A percentile compares a stretch with the other conserved stretches of the same genome.
Conservation (phyloP, 371 early-diverging fungal species). For the Mortierella sp. region DNA sequence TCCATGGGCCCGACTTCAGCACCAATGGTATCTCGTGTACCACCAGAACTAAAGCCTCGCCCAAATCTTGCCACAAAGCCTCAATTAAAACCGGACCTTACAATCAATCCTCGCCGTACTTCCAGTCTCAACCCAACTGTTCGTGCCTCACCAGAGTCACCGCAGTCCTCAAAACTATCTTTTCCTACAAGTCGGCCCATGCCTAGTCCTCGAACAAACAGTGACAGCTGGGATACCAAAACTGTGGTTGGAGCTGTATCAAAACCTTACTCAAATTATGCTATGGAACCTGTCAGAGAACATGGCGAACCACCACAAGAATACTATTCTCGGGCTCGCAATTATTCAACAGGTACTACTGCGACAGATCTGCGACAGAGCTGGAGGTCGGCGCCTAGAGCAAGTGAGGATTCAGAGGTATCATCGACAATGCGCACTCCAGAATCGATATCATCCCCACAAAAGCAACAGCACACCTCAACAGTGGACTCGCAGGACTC, state of each 20-base stretch:
- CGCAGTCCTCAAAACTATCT: conserved; percentile 20
- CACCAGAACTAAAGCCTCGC: conserved; percentile 16
- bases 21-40: conserved; percentile 8
- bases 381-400: conserved; percentile 23
- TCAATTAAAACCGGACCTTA: conserved; percentile 20
- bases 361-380: conserved; percentile 17
- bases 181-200: conserved; percentile 21
- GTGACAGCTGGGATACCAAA: conserved; percentile 37
- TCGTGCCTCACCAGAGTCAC: conserved; percentile 34
- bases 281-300: conserved; percentile 32
- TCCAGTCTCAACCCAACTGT: conserved; percentile 40
- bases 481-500: conserved; percentile 5
- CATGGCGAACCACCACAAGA: conserved; percentile 24
- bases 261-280: conserved; percentile 21
- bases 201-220: conserved; percentile 25
- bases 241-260: conserved; percentile 23
- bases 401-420: conserved; percentile 28
- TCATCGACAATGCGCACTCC: conserved; percentile 24
- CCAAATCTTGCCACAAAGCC: conserved; percentile 2
- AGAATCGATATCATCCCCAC: conserved; percentile 6
- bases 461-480: conserved; percentile 6
- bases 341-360: conserved; percentile 24
- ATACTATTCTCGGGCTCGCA: conserved; percentile 23
- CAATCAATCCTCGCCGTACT: conserved; percentile 39
- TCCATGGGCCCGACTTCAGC: conserved; percentile 8